These are phyloP conservation scores for Suhomyces coccinellae DNA, from an alignment of 1,139 yeast genomes.

Conservation along the genomic window DNA sequence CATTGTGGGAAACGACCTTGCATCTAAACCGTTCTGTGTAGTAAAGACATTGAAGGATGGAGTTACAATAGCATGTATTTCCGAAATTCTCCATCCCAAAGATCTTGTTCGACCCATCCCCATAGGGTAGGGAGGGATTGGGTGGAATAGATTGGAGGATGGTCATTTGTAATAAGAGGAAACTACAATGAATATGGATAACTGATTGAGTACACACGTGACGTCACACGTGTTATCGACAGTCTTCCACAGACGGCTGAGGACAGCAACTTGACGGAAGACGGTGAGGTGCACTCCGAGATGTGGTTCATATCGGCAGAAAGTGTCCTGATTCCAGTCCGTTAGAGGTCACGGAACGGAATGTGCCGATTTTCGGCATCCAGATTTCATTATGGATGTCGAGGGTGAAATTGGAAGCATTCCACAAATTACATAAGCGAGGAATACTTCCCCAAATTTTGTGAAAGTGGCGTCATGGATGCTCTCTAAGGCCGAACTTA, in stretches of 20 bases:
- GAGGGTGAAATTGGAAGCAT: no score
- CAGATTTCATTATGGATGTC: no score
- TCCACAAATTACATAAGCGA: no score
- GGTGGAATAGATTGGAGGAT: neutral
- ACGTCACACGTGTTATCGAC: neutral
- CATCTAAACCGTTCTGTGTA: conserved; percentile 70
- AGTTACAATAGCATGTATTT: conserved; percentile 91
- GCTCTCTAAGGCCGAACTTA: no score
- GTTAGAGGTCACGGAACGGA: no score
- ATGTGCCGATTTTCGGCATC: no score
- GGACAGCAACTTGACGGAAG: no score
- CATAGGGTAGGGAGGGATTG: conserved; percentile 24
- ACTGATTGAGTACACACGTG: neutral
- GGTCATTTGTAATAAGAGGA: conserved; percentile 4
- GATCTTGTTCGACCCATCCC: conserved; percentile 69
- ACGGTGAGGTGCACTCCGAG: no score
- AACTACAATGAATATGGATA: neutral
- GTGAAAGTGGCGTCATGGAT: no score
- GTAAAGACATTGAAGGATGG: conserved; percentile 84
- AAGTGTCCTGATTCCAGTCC: no score
- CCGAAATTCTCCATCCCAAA: conserved; percentile 97
- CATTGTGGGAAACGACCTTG: conserved; percentile 43
- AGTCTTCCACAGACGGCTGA: neutral
- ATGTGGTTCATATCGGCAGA: no score
- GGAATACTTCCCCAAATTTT: no score